phyloP scores from a whole-genome alignment of 139 green algal species.

The Coelastrella sp. region DNA sequence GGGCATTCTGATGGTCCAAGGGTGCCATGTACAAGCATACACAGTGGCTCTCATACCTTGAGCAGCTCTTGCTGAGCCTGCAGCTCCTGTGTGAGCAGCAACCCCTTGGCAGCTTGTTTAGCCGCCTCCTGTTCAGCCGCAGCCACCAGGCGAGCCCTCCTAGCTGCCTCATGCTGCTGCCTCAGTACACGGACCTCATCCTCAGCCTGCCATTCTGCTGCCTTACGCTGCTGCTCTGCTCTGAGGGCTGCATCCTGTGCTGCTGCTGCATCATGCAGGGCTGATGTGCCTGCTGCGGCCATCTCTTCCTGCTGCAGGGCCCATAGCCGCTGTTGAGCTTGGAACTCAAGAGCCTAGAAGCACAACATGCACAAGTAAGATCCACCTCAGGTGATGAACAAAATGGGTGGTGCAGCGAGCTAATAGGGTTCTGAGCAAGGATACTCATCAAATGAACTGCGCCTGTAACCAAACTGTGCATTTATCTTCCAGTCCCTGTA shows the following conservation, averaged over 20 bases:
- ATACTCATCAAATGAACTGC: no score
- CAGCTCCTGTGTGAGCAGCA: conserved; percentile 53
- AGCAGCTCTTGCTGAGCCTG: conserved; percentile 51
- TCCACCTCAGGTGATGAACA: no score
- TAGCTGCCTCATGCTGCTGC: conserved; percentile 44
- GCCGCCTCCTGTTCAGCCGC: conserved; percentile 54
- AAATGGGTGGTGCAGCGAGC: no score
- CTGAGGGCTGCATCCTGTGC: conserved; percentile 53
- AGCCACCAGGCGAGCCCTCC: background rate
- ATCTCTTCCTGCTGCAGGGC: conserved; percentile 66
- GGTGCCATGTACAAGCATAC: no score
- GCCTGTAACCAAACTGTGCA: no score
- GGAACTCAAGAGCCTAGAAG: conserved; percentile 70
- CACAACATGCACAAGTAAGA: background rate
- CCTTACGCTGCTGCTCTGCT: conserved; percentile 50
- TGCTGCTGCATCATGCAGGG: conserved; percentile 59
- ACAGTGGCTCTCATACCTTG: conserved; percentile 36
- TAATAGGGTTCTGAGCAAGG: no score
- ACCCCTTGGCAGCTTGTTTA: conserved; percentile 45
- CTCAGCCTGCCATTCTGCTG: conserved; percentile 55
- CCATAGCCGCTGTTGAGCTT: conserved; percentile 66
- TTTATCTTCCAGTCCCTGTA: background rate
- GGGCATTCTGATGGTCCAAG: no score
- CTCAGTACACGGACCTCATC: conserved; percentile 20
- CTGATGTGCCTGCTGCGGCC: conserved; percentile 46